These are phyloP conservation scores for Castanea mollissima DNA, from an alignment of 306 rosid genomes.

Conservation along the genomic window DNA sequence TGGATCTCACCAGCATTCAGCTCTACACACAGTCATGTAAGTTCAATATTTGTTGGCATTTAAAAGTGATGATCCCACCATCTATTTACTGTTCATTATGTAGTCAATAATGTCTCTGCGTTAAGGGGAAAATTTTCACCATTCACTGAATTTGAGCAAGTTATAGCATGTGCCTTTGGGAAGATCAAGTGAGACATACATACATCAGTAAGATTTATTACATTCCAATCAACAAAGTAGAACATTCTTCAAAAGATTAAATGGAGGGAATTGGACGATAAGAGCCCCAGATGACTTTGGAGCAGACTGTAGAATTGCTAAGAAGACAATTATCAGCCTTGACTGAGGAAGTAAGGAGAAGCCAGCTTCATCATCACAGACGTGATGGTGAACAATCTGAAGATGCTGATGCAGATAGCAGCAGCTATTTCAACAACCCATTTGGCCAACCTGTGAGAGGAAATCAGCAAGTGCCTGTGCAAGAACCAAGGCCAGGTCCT, in stretches of 20 bases:
- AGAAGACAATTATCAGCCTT: no score
- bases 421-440: no score
- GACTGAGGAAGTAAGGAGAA: no score
- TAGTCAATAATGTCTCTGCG: neutral
- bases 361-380: no score
- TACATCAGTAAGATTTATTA: neutral
- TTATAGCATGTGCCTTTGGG: neutral
- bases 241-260: neutral
- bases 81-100: neutral
- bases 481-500: no score
- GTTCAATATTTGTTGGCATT: neutral
- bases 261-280: neutral
- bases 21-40: neutral
- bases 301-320: no score
- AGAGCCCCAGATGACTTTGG: no score
- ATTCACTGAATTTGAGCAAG: neutral
- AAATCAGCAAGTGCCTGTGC: no score
- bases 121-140: neutral
- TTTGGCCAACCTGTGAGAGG: no score
- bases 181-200: slow-evolving; percentile 1
- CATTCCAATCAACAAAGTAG: neutral
- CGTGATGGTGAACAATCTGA: no score
- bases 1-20: neutral
- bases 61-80: neutral
- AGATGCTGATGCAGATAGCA: no score